Evolutionary conservation across 2,329 filamentous ascomycete species (phyloP), one percentile per base, ranked within the genome.

Genomic region (Fusarium foetens): DNA sequence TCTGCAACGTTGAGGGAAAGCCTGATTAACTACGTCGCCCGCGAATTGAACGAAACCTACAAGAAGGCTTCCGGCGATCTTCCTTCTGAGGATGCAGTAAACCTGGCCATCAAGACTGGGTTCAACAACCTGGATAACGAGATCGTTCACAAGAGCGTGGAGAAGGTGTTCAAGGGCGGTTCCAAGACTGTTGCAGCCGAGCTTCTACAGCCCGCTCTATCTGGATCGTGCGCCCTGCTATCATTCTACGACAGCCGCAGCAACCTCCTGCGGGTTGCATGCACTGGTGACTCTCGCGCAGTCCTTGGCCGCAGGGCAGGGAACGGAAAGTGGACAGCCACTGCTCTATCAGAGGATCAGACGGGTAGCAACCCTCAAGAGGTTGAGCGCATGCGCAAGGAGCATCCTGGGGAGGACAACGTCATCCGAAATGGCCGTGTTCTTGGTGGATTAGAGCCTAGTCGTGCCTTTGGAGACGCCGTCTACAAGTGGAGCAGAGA

Each of bases 401-500:
- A 95, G 75, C 96, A 99, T 78, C 96, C 96, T 1, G 93, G 92
- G 33, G 96, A 99, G 82, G 92, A 93, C 19, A 87, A 95, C 75
- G 96, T 98, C 13, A 91, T 97, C 43, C 88, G 91, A 46, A 96
- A 97, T 75, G 96, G 96, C 10, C 92, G 96, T 68, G 94, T 99
- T 21, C 87, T 99, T 1, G 96, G 96, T 48, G 93, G 95, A 23
- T 86, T 99, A 17, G 96, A 99, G 81, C 96, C 96, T 7, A 95
- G 92, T 23, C 91, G 96, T 71, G 95, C 97, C 1, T 99, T 99
- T 81, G 97, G 96, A 39, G 96, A 99, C 81, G 95, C 96, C 13
- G 92, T 92, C 76, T 99, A 99, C 86, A 99, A 99, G 83, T 99
- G 96, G 96, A 93, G 89, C 66, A 88, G 89, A 57, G 94, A 97